phyloP scores from a whole-genome alignment of 2,329 filamentous ascomycete species.

The Thelonectria blattea region DNA sequence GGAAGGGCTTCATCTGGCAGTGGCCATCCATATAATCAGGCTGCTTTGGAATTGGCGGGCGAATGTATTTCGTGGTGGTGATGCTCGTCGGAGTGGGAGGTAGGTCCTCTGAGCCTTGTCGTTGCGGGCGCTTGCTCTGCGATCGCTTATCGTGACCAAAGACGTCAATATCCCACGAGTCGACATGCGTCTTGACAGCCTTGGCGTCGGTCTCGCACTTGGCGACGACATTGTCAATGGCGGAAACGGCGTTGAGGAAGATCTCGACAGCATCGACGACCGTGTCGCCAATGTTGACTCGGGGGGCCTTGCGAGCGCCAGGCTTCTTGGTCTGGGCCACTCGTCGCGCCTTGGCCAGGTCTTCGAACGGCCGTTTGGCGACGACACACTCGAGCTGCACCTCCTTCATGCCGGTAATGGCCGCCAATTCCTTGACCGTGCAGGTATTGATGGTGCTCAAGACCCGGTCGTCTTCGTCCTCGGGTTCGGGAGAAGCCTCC shows the following conservation, averaged over 20 bases:
- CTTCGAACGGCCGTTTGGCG: constrained; percentile 74
- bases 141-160: constrained; percentile 49
- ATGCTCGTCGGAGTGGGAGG: constrained; percentile 52
- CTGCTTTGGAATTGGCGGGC: constrained; percentile 62
- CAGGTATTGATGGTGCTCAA: constrained; percentile 86
- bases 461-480: constrained; percentile 54
- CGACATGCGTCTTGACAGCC: constrained; percentile 53
- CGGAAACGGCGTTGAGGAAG: constrained; percentile 80
- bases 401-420: constrained; percentile 78
- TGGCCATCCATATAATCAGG: constrained; percentile 79
- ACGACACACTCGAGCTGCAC: constrained; percentile 73
- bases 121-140: constrained; percentile 43
- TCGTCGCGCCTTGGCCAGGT: constrained; percentile 68
- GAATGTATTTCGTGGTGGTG: constrained; percentile 42
- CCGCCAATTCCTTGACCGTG: constrained; percentile 75
- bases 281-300: constrained; percentile 58
- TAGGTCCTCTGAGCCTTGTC: constrained; percentile 42
- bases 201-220: constrained; percentile 77
- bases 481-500: constrained; percentile 39
- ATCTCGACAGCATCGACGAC: constrained; percentile 63
- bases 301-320: constrained; percentile 53
- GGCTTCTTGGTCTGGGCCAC: constrained; percentile 62
- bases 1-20: constrained; percentile 87
- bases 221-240: constrained; percentile 81
- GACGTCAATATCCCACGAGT: constrained; percentile 56